Evolutionary conservation across 768 basidiomycete genomes (phyloP), one percentile per base, ranked within the genome.

Genomic region (Paxillus ammoniavirescens): DNA sequence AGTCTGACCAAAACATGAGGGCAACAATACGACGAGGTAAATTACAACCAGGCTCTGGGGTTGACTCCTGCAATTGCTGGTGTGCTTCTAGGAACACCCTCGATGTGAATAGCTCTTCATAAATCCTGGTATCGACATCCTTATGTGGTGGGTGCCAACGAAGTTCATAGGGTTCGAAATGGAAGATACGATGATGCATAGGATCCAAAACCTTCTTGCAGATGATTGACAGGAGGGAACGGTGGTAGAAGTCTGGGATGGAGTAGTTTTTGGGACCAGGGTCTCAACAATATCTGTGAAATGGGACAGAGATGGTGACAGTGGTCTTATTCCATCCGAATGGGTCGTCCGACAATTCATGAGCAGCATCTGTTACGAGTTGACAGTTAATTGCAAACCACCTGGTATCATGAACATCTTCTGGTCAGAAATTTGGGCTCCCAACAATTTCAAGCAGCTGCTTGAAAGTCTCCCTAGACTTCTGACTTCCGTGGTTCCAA

Each of bases 1-100:
- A 26, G 26, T 26, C 26, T 26, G 71, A 73, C 55, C 63, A 68
- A 41, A 68, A 59, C 64, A 71, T 68, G 31, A 67, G 41, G 12
- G 54, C 59, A 3, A 58, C 53, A 42, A 71, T 44, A 2, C 47
- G 46, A 1, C 57, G 46, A 9, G 52, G 53, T 15, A 60, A 40
- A 3, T 56, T 33, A 35, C 65, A 63, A 4, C 47, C 54, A n/a
- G 51, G 57, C 28, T 61, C 58, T 2, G 43, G n/a, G n/a, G n/a
- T n/a, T n/a, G n/a, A n/a, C n/a, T n/a, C n/a, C n/a, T n/a, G n/a
- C n/a, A n/a, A n/a, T n/a, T 57, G 43, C 3, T 50, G 15, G 35
- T 64, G 57, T 6, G 58, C 65, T 2, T 60, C 38, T 3, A 65
- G 47, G 42, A 62, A 61, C 1, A 54, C 57, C 12, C 47, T 9